These are phyloP conservation scores for Chernovozyma sophiae-reginae DNA, from an alignment of 1,139 yeast genomes.

Conservation along the genomic window DNA sequence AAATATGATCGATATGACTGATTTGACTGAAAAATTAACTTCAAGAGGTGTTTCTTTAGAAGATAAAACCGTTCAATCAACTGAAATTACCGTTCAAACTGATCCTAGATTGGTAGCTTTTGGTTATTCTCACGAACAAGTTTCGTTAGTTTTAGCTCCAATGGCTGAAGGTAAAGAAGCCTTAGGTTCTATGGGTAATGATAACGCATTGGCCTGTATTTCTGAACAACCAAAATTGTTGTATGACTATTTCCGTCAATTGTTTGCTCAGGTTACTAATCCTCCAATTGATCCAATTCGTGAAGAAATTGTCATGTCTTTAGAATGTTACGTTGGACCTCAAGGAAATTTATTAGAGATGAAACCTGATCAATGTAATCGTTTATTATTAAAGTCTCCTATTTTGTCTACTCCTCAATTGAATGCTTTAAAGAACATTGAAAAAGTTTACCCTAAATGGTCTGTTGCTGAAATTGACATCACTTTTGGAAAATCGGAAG, in stretches of 20 bases:
- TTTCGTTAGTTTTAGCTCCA: slow-evolving; percentile 78
- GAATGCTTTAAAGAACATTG: slow-evolving; percentile 66
- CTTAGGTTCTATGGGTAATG: slow-evolving; percentile 98
- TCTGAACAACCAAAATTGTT: slow-evolving; percentile 88
- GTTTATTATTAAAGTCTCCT: slow-evolving; percentile 80
- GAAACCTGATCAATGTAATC: slow-evolving; percentile 88
- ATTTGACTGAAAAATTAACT: slow-evolving; percentile 57
- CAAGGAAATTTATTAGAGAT: slow-evolving; percentile 94
- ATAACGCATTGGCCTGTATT: slow-evolving; percentile 92
- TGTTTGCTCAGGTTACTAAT: slow-evolving; percentile 97
- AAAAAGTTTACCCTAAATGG: slow-evolving; percentile 82
- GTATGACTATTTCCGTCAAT: slow-evolving; percentile 92
- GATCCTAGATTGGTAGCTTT: slow-evolving; percentile 84
- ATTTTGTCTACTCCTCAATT: slow-evolving; percentile 72
- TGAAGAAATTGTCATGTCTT: slow-evolving; percentile 94
- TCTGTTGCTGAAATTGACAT: slow-evolving; percentile 77
- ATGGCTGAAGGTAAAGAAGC: slow-evolving; percentile 98
- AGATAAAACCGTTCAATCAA: slow-evolving; percentile 14
- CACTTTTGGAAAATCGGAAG: slow-evolving; percentile 82
- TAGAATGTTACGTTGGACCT: slow-evolving; percentile 96
- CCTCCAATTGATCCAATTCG: slow-evolving; percentile 99
- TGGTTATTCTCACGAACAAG: slow-evolving; percentile 92
- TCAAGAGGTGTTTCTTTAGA: slow-evolving; percentile 41
- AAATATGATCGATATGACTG: slow-evolving; percentile 79
- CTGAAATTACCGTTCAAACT: slow-evolving; percentile 51